phyloP scores from a whole-genome alignment of 2,329 filamentous ascomycete genomes.

The Raffaelea arxii region DNA sequence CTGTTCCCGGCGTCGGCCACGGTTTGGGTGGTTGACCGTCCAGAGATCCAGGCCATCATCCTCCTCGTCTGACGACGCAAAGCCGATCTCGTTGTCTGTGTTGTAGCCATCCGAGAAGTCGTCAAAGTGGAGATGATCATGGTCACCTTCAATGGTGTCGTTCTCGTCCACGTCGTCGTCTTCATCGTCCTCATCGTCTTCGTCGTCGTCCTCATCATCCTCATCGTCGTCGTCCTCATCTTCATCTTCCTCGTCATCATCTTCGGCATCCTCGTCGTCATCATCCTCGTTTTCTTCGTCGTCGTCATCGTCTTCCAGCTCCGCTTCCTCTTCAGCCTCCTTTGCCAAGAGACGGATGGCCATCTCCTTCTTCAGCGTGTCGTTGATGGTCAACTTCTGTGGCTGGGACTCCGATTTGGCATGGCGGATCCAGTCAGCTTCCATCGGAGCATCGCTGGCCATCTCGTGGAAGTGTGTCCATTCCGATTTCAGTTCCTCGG shows the following conservation, averaged over 20 bases:
- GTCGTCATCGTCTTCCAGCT: constrained; percentile 53
- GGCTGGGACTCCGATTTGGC: constrained; percentile 49
- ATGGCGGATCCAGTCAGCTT: constrained; percentile 82
- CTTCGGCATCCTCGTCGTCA: constrained; percentile 17
- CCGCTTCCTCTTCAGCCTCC: constrained; percentile 84
- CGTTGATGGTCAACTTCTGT: constrained; percentile 70
- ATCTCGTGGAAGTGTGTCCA: constrained; percentile 78
- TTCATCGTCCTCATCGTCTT: constrained; percentile 38
- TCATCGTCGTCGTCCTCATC: constrained; percentile 41
- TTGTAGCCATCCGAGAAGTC: constrained; percentile 59
- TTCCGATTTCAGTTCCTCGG: constrained; percentile 41
- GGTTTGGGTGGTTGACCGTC: constrained; percentile 32
- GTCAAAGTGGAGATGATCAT: constrained; percentile 43
- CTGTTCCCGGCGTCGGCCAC: constrained; percentile 2
- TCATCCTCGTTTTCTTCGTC: constrained; percentile 39
- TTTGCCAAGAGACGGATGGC: constrained; percentile 75
- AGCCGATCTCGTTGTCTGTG: constrained; percentile 61
- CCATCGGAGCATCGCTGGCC: constrained; percentile 67
- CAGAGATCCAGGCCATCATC: constrained; percentile 58
- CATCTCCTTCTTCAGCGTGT: constrained; percentile 84
- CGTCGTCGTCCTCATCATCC: constrained; percentile 39
- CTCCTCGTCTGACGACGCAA: constrained; percentile 60
- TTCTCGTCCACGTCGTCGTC: constrained; percentile 18
- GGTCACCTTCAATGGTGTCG: neutral
- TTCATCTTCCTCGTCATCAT: constrained; percentile 28